Percentiles rank a stretch among this genome's conserved stretches.
Conservation (phyloP, 2,329 filamentous ascomycete genomes). For the Nothomitra cinnamomea region DNA sequence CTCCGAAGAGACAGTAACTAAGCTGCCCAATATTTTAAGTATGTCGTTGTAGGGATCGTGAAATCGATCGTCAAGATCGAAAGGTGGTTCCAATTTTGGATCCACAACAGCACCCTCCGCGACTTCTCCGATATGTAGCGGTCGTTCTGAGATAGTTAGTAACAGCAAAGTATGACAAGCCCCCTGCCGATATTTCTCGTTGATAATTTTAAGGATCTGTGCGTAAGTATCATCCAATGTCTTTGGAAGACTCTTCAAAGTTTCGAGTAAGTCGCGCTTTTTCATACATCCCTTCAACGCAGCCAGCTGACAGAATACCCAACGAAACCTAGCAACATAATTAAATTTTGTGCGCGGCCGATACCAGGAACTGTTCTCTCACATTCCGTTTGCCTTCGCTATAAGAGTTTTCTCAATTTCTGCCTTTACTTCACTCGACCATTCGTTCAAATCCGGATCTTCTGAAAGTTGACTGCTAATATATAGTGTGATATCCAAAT, state of each 20-base stretch:
- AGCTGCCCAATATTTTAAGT: slow-evolving; percentile 3
- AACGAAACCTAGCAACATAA: slow-evolving; percentile 9
- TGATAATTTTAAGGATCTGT: slow-evolving; percentile 7
- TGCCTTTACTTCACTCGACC: not conserved
- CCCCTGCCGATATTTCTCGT: not conserved
- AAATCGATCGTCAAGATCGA: slow-evolving; percentile 1
- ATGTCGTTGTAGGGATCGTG: not conserved
- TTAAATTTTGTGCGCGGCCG: not conserved
- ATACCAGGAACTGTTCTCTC: not conserved
- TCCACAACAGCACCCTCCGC: slow-evolving; percentile 4
- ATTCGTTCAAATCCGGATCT: slow-evolving; percentile 6
- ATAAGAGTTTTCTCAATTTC: slow-evolving; percentile 7
- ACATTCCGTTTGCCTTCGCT: slow-evolving; percentile 9
- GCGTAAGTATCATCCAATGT: slow-evolving; percentile 11
- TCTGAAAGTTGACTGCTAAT: slow-evolving; percentile 1
- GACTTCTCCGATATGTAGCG: not conserved
- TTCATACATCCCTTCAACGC: slow-evolving; percentile 8
- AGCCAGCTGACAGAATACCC: slow-evolving; percentile 11
- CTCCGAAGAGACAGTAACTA: not conserved
- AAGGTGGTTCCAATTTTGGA: not conserved
- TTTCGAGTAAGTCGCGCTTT: slow-evolving; percentile 2
- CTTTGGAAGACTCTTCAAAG: slow-evolving; percentile 7
- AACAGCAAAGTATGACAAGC: slow-evolving; percentile 5
- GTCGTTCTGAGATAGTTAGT: slow-evolving; percentile 2
- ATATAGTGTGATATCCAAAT: slow-evolving; percentile 6